These are phyloP conservation scores for Boeremia lycopersici DNA, from an alignment of 2,329 filamentous ascomycete genomes.

Conservation along the genomic window DNA sequence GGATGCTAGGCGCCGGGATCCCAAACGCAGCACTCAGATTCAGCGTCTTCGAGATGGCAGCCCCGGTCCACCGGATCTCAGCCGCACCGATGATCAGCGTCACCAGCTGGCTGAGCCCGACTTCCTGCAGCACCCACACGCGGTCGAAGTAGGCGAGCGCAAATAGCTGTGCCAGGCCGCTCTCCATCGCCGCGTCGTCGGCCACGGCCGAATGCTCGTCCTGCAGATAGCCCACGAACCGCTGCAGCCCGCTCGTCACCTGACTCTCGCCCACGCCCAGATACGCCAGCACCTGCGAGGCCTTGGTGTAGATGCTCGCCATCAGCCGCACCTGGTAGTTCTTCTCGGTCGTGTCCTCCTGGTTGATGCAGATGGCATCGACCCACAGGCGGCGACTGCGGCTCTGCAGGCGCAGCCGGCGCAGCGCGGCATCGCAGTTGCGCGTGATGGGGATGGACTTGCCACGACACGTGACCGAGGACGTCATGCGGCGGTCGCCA, in stretches of 20 bases:
- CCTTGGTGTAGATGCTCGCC: constrained; percentile 16
- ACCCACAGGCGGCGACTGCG: constrained; percentile 20
- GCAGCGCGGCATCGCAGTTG: constrained; percentile 19
- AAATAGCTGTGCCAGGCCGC: not conserved
- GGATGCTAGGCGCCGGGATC: not conserved
- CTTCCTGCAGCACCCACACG: constrained; percentile 27
- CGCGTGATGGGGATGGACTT: constrained; percentile 14
- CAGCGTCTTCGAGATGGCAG: not conserved
- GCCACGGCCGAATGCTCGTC: not conserved
- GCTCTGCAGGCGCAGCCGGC: constrained; percentile 5
- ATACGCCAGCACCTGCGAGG: constrained; percentile 5
- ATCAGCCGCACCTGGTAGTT: constrained; percentile 22
- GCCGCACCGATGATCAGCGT: not conserved
- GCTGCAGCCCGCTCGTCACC: not conserved
- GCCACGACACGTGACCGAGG: not conserved
- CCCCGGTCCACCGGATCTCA: constrained; percentile 1
- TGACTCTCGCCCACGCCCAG: not conserved
- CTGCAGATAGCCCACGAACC: not conserved
- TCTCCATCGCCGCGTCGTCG: not conserved
- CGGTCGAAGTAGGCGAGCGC: constrained; percentile 19
- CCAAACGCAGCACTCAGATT: not conserved
- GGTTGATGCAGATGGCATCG: constrained; percentile 30
- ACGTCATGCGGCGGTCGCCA: not conserved
- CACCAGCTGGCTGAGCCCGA: constrained; percentile 15
- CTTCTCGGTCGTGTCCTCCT: constrained; percentile 16